These are phyloP conservation scores for Piloderma croceum DNA, from an alignment of 768 basidiomycete genomes.

Conservation along the genomic window DNA sequence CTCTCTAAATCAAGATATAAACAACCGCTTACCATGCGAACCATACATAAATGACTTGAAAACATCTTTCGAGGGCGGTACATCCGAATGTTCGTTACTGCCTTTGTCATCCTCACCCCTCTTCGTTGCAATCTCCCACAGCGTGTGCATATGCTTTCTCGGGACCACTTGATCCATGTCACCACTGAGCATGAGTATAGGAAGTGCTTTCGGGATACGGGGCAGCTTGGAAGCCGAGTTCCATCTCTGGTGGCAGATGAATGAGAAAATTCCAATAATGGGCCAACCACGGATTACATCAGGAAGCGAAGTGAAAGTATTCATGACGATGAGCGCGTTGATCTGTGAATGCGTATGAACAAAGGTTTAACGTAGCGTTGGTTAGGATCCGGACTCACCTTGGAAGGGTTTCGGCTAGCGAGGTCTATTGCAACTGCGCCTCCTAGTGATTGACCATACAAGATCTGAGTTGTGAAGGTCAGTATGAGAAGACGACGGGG, in stretches of 20 bases:
- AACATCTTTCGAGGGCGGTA: too few relatives aligned
- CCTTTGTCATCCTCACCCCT: too few relatives aligned
- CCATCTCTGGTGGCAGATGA: slow-evolving; percentile 86
- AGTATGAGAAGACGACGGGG: neutral
- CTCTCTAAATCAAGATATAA: too few relatives aligned
- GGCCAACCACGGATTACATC: slow-evolving; percentile 72
- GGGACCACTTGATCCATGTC: slow-evolving; percentile 68
- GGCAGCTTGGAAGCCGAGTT: slow-evolving; percentile 65
- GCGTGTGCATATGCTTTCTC: slow-evolving; percentile 55
- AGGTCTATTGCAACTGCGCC: slow-evolving; percentile 91
- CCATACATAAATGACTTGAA: too few relatives aligned
- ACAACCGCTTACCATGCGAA: too few relatives aligned
- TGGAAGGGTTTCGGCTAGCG: slow-evolving; percentile 66
- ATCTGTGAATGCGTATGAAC: too few relatives aligned
- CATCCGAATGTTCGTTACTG: too few relatives aligned
- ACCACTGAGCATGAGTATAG: slow-evolving; percentile 68
- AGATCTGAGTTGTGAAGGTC: slow-evolving; percentile 36
- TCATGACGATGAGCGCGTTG: slow-evolving; percentile 79
- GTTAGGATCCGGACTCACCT: too few relatives aligned
- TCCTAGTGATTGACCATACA: slow-evolving; percentile 86
- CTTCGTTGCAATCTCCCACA: too few relatives aligned
- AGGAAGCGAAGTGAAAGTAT: slow-evolving; percentile 86
- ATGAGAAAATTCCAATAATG: slow-evolving; percentile 49
- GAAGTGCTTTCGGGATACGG: slow-evolving; percentile 55
- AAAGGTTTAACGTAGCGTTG: too few relatives aligned